phyloP scores from a whole-genome alignment of 768 basidiomycete species.

The Lepiota venenata region DNA sequence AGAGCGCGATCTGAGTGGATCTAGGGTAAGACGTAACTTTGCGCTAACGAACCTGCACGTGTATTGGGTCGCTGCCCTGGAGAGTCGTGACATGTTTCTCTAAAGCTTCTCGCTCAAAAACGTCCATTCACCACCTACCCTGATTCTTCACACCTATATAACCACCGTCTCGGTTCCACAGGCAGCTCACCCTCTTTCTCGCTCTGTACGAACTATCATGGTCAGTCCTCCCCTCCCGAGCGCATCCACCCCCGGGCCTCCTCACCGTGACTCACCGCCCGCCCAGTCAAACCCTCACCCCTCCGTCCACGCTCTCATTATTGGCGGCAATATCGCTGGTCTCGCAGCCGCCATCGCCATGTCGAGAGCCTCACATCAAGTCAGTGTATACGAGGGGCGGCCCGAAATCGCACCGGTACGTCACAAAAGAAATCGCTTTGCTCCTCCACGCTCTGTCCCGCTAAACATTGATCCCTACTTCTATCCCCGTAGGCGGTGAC shows the following conservation, averaged over 20 bases:
- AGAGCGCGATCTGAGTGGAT: conserved; percentile 1
- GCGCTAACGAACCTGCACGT: conserved; percentile 1
- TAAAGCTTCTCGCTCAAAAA: conserved; percentile 2
- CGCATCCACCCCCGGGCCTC: no score
- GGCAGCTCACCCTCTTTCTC: not conserved
- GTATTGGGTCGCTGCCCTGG: conserved; percentile 7
- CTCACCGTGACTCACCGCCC: not conserved
- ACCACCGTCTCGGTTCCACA: not conserved
- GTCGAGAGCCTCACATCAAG: conserved; percentile 50
- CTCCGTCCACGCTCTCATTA: conserved; percentile 29
- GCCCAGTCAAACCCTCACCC: conserved; percentile 7
- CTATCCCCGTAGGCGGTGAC: conserved; percentile 14
- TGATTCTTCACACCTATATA: not conserved
- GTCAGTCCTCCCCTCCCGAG: not conserved
- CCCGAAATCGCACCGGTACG: not conserved
- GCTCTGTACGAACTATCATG: not conserved
- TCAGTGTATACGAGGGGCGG: conserved; percentile 44
- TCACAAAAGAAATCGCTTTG: not conserved
- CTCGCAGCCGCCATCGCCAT: conserved; percentile 52
- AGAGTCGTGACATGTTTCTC: not conserved
- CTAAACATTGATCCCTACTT: not conserved
- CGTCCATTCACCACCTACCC: conserved; percentile 4
- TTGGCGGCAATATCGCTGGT: conserved; percentile 48
- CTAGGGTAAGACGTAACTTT: not conserved
- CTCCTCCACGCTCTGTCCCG: not conserved